Conservation (phyloP, 768 basidiomycete genomes). For the Piloderma croceum region DNA sequence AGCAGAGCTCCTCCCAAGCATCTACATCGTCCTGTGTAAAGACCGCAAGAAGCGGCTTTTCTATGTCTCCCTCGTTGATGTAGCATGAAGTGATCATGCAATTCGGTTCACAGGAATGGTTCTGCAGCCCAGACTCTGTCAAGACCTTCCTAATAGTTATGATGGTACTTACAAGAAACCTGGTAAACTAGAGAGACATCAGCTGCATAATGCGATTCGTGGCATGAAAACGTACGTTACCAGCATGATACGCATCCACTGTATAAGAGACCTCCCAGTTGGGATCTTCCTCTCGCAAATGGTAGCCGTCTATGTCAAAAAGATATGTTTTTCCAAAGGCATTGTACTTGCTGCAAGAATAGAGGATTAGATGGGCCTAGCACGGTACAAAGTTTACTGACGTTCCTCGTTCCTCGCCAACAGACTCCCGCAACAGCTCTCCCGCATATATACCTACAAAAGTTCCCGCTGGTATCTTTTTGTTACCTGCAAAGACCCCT, state of each 20-base stretch:
- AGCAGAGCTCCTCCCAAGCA: conserved; percentile 66
- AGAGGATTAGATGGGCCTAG: conserved; percentile 2
- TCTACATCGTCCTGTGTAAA: conserved; percentile 64
- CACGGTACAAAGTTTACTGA: conserved; percentile 28
- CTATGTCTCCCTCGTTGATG: conserved; percentile 68
- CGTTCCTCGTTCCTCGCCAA: conserved; percentile 63
- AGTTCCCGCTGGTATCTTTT: conserved; percentile 59
- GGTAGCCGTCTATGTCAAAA: conserved; percentile 76
- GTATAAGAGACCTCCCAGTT: conserved; percentile 44
- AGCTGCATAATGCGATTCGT: conserved; percentile 1
- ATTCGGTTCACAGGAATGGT: conserved; percentile 91
- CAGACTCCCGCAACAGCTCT: conserved; percentile 67
- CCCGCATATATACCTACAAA: conserved; percentile 86
- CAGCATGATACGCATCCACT: conserved; percentile 85
- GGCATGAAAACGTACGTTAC: conserved; percentile 53
- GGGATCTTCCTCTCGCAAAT: conserved; percentile 39
- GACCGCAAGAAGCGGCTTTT: conserved; percentile 62
- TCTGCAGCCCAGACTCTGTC: too few relatives aligned
- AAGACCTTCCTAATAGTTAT: too few relatives aligned
- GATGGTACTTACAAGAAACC: conserved; percentile 71
- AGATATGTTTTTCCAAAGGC: conserved; percentile 71
- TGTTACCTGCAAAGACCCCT: conserved; percentile 69
- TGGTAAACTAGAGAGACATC: conserved; percentile 62
- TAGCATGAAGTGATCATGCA: conserved; percentile 66
- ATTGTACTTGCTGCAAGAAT: conserved; percentile 57